Evolutionary conservation across 192 early-diverging fungal genomes (phyloP), one percentile per base, ranked within the genome.

Genomic region (Backusella sp.): DNA sequence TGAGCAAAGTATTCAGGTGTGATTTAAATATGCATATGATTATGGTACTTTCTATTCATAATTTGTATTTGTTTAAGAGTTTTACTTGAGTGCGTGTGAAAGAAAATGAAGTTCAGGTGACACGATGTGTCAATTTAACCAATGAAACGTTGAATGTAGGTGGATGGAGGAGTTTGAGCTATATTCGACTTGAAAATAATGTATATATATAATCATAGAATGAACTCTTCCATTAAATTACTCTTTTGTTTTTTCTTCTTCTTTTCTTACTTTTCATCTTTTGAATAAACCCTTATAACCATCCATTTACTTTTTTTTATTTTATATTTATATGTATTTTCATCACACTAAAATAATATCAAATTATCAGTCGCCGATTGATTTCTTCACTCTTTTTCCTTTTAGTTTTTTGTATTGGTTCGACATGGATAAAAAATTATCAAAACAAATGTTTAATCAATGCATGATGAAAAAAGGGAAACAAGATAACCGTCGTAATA

Each of bases 321-420:
- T 28, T 1, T 39, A 49, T 62, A 62, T 26, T 26, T 56, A 62
- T n/a, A 23, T 8, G 1, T 12, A 28, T 62, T 62, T 28, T 28
- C 56, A 62, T 23, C 14, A 28, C 56, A 62, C 56, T 62, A 62
- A 62, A 62, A 62, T 28, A 62, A 62, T 62, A 62, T 62, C 26
- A 62, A 62, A 49, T 49, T 62, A 62, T 62, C 23, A 62, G 26
- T 62, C 56, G 56, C 56, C 56, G 56, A 62, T 62, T 62, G 56
- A 62, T 62, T 62, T 62, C 56, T 62, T 28, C 53, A 11, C 11
- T 23, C 53, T 59, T 26, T 59, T 62, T 62, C 23, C 56, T 62
- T 62, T 62, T 62, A 7, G 23, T 26, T 62, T 62, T 62, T 62
- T 26, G 19, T 26, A 28, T 62, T 62, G 23, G 26, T 28, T 62